Base-by-base conservation (phyloP, 2,329 filamentous ascomycete species). In the Fusarium newnesense region DNA sequence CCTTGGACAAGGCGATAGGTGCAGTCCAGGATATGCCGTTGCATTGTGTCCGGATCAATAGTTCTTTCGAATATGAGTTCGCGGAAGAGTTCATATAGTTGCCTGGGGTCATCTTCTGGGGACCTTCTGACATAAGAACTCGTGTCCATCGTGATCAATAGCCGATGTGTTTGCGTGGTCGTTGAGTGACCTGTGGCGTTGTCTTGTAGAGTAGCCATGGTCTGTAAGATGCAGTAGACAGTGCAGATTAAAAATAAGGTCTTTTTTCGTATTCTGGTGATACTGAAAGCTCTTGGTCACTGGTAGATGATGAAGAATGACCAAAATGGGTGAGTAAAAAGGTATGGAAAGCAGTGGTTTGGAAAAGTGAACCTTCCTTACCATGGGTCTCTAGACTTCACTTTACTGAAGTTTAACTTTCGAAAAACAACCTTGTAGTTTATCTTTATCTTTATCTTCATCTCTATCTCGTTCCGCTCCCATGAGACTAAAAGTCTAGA, bases 1-100 rank as follows among this genome's bases (percentile, higher is more conserved):
- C 64, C 53, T 15, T 50, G 60, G 2, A 73, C 39, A 58, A 69
- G 60, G 13, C 21, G 52, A 9, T 47, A 50, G 5, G 50, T 28
- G 1, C 10, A 7, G 3, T 56, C 30, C 3, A 30, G n/a, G 9
- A 60, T 19, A 10, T 59, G 24, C 2, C 30, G 50, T 40, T 54
- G 50, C 26, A 54, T 54, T 19, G 9, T 54, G 10, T 40, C 19
- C 3, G 50, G 50, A 7, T 40, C 34, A n/a, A 54, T 54, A 18
- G 50, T 40, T n/a, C 30, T 49, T 36, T 36, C 13, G 3, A 13
- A 16, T 18, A 30, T 36, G 5, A 49, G 30, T 15, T 28, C 6
- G 24, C 13, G 36, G 21, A 64, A 46, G 2, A 60, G 28, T 3
- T 19, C 2, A 21, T 68, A 34, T 2, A 64, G 40, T 7, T 36